These are phyloP conservation scores for Eucalyptus marginata DNA, from an alignment of 345 rosid species.

Conservation along the genomic window DNA sequence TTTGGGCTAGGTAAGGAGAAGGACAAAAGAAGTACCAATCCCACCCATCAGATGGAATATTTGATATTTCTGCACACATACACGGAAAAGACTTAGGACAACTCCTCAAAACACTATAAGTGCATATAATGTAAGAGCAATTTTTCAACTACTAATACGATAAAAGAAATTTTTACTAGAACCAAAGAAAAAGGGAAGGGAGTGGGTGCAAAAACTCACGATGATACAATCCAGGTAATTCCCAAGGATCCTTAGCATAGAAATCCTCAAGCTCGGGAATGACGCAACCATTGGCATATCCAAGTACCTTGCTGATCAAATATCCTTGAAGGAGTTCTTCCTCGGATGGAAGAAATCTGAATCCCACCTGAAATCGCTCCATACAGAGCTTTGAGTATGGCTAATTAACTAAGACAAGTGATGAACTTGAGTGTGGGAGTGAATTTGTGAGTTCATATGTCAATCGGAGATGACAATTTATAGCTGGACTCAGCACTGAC, in stretches of 20 bases:
- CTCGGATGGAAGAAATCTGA: background rate
- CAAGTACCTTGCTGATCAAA: background rate
- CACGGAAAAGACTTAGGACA: background rate
- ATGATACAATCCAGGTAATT: background rate
- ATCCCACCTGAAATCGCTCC: background rate
- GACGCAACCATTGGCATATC: background rate
- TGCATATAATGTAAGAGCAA: background rate
- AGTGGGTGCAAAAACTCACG: background rate
- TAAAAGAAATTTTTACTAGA: background rate
- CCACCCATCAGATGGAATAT: background rate
- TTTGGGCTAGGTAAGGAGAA: background rate
- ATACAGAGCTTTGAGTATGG: background rate
- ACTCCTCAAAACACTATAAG: background rate
- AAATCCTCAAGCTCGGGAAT: background rate
- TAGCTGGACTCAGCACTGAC: background rate
- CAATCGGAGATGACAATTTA: background rate
- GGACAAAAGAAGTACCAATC: background rate
- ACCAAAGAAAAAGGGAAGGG: background rate
- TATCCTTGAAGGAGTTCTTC: background rate
- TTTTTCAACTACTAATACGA: background rate
- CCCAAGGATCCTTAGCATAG: background rate
- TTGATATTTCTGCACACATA: background rate
- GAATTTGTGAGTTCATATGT: background rate
- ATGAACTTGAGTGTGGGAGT: background rate
- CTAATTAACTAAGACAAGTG: background rate